Conservation (phyloP, 495 filamentous ascomycete species). For the Penicillium robsamsonii region DNA sequence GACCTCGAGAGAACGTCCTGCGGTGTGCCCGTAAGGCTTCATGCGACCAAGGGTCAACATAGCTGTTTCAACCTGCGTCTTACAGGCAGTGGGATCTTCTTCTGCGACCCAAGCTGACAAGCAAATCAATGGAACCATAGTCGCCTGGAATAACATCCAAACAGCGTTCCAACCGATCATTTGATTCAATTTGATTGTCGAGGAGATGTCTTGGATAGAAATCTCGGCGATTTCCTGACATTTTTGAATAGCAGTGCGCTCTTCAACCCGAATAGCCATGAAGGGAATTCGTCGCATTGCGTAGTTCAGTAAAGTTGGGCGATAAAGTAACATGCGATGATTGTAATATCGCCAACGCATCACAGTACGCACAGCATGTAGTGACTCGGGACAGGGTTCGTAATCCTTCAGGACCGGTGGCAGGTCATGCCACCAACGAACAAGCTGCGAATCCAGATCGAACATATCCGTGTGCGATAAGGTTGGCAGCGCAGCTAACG, state of each 20-base stretch:
- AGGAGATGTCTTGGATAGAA: conserved; percentile 62
- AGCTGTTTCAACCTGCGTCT: conserved; percentile 58
- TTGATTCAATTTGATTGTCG: conserved; percentile 60
- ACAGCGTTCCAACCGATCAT: conserved; percentile 76
- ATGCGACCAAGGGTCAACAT: conserved; percentile 62
- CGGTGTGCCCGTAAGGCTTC: conserved; percentile 62
- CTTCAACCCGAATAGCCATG: conserved; percentile 52
- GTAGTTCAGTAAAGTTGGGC: conserved; percentile 63
- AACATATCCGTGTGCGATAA: conserved; percentile 56
- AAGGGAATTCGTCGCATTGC: conserved; percentile 58
- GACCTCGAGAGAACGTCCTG: conserved; percentile 60
- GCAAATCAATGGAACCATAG: conserved; percentile 68
- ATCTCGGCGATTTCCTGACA: conserved; percentile 62
- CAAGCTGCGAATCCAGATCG: conserved; percentile 58
- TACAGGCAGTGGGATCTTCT: conserved; percentile 41
- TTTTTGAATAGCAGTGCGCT: conserved; percentile 60
- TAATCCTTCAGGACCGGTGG: conserved; percentile 63
- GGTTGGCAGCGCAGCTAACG: conserved; percentile 61
- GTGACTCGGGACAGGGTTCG: conserved; percentile 61
- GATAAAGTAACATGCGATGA: conserved; percentile 68
- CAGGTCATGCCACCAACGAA: conserved; percentile 62
- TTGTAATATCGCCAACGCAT: conserved; percentile 77
- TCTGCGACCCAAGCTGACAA: conserved; percentile 47
- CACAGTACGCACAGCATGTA: conserved; percentile 63
- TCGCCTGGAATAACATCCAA: conserved; percentile 73